Percentiles rank a stretch among this genome's conserved stretches.
Conservation (phyloP, 352 stramenopile species). For the Globisporangium paroecandrum region DNA sequence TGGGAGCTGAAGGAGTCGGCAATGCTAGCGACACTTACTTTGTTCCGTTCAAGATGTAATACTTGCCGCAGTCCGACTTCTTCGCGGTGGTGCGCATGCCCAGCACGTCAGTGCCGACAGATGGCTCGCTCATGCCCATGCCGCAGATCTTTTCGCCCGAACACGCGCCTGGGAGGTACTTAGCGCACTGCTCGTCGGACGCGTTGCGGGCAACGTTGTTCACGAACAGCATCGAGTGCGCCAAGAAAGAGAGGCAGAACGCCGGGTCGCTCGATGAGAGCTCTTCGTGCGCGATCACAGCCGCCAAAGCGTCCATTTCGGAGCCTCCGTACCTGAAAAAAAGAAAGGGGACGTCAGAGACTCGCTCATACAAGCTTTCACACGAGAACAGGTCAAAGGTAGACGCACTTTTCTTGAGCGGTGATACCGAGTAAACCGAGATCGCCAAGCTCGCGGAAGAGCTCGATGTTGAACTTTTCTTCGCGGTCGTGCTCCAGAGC, state of each 20-base stretch:
- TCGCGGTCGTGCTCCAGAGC: slow-evolving; percentile 93
- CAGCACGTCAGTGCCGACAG: slow-evolving; percentile 92
- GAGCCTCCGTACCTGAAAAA: slow-evolving; percentile 89
- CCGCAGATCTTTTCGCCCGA: slow-evolving; percentile 94
- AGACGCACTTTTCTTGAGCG: slow-evolving; percentile 87
- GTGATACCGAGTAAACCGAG: slow-evolving; percentile 96
- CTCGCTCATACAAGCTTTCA: not conserved
- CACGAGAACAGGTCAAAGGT: not conserved
- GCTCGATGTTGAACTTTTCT: slow-evolving; percentile 96
- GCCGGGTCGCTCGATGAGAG: slow-evolving; percentile 96
- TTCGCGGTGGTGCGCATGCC: slow-evolving; percentile 95
- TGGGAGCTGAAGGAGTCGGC: not conserved
- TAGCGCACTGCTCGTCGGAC: slow-evolving; percentile 80
- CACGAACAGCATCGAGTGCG: slow-evolving; percentile 93
- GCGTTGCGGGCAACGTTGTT: slow-evolving; percentile 93
- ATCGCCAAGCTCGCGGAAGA: slow-evolving; percentile 95
- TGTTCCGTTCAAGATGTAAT: slow-evolving; percentile 89
- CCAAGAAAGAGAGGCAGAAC: slow-evolving; percentile 97
- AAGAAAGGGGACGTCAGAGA: not conserved
- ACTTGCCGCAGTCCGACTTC: slow-evolving; percentile 79
- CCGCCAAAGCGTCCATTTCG: slow-evolving; percentile 94
- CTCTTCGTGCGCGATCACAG: slow-evolving; percentile 94
- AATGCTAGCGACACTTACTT: slow-evolving; percentile 42
- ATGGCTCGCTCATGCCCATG: slow-evolving; percentile 99
- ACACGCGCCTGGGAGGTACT: slow-evolving; percentile 91